Evolutionary conservation across 192 early-diverging fungal species (phyloP).

Genomic region (Blastocladiella britannica): DNA sequence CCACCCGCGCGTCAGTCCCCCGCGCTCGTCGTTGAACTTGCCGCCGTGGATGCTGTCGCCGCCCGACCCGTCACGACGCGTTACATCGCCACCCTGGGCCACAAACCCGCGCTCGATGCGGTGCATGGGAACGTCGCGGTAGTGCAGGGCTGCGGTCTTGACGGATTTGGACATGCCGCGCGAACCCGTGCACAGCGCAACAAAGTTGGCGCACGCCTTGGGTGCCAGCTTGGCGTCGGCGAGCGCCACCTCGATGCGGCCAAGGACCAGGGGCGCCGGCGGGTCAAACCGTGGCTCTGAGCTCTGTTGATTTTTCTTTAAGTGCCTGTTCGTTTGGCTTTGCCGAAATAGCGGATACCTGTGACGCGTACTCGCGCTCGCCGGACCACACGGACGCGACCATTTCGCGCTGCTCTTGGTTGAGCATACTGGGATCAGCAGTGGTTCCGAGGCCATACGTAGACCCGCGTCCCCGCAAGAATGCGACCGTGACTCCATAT

Average conservation of each 20-base stretch:
- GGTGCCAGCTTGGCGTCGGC: constrained; percentile 8
- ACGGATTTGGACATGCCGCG: constrained; percentile 11
- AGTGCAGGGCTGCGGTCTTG: constrained; percentile 13
- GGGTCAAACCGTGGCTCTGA: constrained; percentile 5
- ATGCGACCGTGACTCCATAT: constrained; percentile 4
- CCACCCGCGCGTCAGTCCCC: constrained; percentile 11
- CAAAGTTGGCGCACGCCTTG: constrained; percentile 19
- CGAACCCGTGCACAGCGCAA: constrained; percentile 10
- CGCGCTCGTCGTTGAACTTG: constrained; percentile 35
- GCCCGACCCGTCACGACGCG: constrained; percentile 23
- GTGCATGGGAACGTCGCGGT: constrained; percentile 10
- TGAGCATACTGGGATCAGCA: constrained; percentile 1
- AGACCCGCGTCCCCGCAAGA: constrained; percentile 6
- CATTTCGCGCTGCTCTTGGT: constrained; percentile 8
- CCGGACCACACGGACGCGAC: constrained; percentile 9
- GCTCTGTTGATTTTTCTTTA: background rate
- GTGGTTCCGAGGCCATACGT: constrained; percentile 10
- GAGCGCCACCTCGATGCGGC: constrained; percentile 11
- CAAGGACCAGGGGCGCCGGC: constrained; percentile 7
- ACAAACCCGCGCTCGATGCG: constrained; percentile 15
- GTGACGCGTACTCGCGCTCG: constrained; percentile 7
- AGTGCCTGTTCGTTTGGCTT: background rate
- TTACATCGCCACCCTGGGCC: constrained; percentile 21
- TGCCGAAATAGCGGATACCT: background rate
- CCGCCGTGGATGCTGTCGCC: constrained; percentile 34